Base-by-base conservation (phyloP, 495 filamentous ascomycete genomes). In the Daldinia decipiens region DNA sequence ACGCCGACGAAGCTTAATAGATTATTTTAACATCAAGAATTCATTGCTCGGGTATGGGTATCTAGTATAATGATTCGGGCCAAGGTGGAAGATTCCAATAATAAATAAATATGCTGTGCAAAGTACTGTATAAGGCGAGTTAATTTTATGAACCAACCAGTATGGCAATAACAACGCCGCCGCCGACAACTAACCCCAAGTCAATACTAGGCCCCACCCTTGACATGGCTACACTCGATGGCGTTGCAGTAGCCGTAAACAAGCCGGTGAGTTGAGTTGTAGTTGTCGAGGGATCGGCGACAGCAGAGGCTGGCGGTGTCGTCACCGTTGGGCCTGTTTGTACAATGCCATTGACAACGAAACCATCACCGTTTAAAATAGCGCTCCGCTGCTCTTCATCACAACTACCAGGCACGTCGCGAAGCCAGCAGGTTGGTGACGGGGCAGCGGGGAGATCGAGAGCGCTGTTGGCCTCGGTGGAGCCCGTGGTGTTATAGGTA, bases 371-470 rank as follows among this genome's bases (percentile, higher is more conserved):
- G 11, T 77, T 73, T 15, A 79, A 66, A 32, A 90, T 80, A 68
- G 77, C 81, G 15, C 68, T 67, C 7, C 79, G 75, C 68, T 89
- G 78, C 13, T 85, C 82, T 2, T 76, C 51, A 3, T 74, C 83
- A 70, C 90, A 92, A 4, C 86, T 86, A 7, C 68, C 68, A 2
- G 63, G 60, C 15, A 87, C 79, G 58, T 78, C 78, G 40, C 89
- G 83, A 6, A 91, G 62, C 78, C 83, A 92, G 75, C 90, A 92
- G 9, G 82, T 87, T 7, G 79, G 77, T n/a, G 74, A 66, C 5
- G 79, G 79, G 51, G 76, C 80, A 1, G 60, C 29, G 0, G 86
- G 84, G 3, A 85, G 65, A 12, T 65, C 80, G 57, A 84, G 79
- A 3, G 77, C 80, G 45, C 80, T 75, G 4, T 80, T 84, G 2